These are phyloP conservation scores for Calocybe gambosa DNA, from an alignment of 1,284 basidiomycete species.

Conservation along the genomic window DNA sequence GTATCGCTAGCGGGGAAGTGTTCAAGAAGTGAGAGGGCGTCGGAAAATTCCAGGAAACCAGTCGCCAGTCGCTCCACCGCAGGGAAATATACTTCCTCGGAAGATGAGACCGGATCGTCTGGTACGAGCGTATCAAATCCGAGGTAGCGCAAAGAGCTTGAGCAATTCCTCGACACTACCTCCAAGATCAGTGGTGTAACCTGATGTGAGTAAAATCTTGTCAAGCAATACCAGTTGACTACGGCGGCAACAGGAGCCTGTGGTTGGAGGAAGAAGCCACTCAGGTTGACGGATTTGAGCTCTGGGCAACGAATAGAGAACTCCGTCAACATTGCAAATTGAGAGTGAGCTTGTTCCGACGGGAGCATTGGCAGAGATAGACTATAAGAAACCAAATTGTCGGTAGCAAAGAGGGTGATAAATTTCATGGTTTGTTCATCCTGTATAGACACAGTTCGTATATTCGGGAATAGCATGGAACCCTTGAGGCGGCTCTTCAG, in stretches of 20 bases:
- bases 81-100: neutral
- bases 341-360: too few species aligned
- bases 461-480: too few species aligned
- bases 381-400: neutral
- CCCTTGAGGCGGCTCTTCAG: too few species aligned
- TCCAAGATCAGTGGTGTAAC: neutral
- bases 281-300: neutral
- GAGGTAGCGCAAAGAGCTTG: neutral
- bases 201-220: neutral
- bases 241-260: neutral
- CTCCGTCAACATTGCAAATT: neutral
- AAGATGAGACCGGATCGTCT: neutral
- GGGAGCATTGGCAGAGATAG: too few species aligned
- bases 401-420: neutral
- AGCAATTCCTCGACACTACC: neutral
- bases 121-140: neutral
- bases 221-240: neutral
- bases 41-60: neutral
- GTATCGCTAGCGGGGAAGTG: neutral
- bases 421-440: neutral
- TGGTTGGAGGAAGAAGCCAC: neutral
- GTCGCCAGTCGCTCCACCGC: neutral
- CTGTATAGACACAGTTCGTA: too few species aligned
- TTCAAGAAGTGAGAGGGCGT: neutral
- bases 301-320: neutral